These are phyloP conservation scores for Backusella tuberculispora DNA, from an alignment of 192 early-diverging fungal genomes.

Conservation along the genomic window DNA sequence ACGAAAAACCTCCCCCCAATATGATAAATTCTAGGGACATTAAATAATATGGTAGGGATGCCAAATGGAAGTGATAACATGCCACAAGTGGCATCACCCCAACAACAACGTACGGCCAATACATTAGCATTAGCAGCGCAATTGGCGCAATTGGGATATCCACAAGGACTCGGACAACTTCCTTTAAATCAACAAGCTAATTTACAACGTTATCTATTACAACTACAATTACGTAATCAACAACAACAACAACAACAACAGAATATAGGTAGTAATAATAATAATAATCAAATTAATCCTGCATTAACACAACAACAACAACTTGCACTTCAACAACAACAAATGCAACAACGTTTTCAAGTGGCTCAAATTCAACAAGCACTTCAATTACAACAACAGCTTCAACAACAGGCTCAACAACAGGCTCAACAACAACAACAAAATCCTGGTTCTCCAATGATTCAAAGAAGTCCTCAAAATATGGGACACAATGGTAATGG, in stretches of 20 bases:
- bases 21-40: too few relatives aligned
- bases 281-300: constrained; percentile 8
- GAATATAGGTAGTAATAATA: constrained; percentile 8
- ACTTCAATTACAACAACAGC: constrained; percentile 35
- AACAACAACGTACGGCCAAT: constrained; percentile 24
- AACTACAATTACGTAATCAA: constrained; percentile 40
- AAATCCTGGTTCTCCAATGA: constrained; percentile 5
- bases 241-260: constrained; percentile 21
- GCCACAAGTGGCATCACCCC: background rate
- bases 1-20: too few relatives aligned
- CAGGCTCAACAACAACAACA: constrained; percentile 32
- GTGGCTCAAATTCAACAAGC: constrained; percentile 31
- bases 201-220: constrained; percentile 41
- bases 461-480: constrained; percentile 29
- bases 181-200: constrained; percentile 32
- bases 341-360: constrained; percentile 27
- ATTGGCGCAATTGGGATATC: constrained; percentile 39
- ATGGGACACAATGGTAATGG: constrained; percentile 21
- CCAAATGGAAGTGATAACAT: constrained; percentile 9
- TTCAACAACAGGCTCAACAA: constrained; percentile 30
- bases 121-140: constrained; percentile 37
- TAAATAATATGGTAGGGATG: background rate
- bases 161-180: constrained; percentile 22
- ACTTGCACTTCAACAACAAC: constrained; percentile 22
- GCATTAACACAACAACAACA: constrained; percentile 18